Percentiles rank a stretch among this genome's conserved stretches.
Evolutionary conservation across 108 stramenopile species (phyloP).

Genomic region (Stephanodiscus minutulus): DNA sequence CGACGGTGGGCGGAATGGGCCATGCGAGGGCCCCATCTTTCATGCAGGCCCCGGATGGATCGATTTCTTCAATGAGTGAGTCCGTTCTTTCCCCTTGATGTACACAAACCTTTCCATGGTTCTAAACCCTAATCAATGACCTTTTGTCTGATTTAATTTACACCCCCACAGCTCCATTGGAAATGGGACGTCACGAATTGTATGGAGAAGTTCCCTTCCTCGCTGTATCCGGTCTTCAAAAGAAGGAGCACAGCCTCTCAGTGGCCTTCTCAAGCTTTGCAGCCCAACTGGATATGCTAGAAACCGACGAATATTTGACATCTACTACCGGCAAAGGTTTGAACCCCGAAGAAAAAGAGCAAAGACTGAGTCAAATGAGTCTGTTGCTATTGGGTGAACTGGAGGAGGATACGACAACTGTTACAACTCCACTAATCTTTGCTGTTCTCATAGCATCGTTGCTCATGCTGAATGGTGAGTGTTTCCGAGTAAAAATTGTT

Average conservation of each 20-base stretch:
- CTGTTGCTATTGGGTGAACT: conserved; percentile 84
- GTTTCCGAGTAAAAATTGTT: neutral
- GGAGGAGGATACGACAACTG: conserved; percentile 77
- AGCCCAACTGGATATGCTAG: conserved; percentile 72
- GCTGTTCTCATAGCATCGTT: conserved; percentile 63
- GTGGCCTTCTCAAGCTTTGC: conserved; percentile 79
- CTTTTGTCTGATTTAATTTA: conserved; percentile 7
- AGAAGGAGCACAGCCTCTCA: conserved; percentile 62
- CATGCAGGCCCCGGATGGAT: conserved; percentile 31
- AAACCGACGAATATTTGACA: conserved; percentile 44
- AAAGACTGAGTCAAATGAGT: conserved; percentile 57
- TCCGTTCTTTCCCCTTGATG: neutral
- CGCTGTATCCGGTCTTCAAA: conserved; percentile 84
- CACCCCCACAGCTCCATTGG: conserved; percentile 48
- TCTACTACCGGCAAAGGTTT: conserved; percentile 41
- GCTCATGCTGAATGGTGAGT: conserved; percentile 42
- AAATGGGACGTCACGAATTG: conserved; percentile 83
- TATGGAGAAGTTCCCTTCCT: conserved; percentile 82
- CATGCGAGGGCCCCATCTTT: conserved; percentile 32
- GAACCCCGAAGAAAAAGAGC: conserved; percentile 53
- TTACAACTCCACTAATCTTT: conserved; percentile 84
- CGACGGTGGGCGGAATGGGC: neutral
- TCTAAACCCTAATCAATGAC: too few species aligned
- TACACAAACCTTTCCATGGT: too few species aligned
- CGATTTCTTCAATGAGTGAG: conserved; percentile 22